phyloP scores from a whole-genome alignment of 257 asterid genomes.

The Knoxia roxburghii region DNA sequence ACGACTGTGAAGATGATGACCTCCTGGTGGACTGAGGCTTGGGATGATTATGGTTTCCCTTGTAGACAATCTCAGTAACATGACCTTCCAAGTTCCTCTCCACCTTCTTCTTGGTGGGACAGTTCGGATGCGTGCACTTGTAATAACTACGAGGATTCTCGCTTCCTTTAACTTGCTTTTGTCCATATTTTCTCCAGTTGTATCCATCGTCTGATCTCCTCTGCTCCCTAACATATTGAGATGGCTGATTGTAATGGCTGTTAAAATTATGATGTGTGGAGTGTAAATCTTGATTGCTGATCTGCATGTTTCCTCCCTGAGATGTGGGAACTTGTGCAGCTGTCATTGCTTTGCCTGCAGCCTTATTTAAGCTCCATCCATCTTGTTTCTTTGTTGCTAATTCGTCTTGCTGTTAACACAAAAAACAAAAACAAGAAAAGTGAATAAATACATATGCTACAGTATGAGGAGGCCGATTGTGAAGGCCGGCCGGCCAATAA shows the following conservation, averaged over 20 bases:
- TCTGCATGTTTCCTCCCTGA: conserved; percentile 32
- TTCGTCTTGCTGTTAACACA: conserved; percentile 44
- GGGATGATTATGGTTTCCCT: conserved; percentile 86
- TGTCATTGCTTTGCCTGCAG: conserved; percentile 17
- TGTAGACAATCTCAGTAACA: conserved; percentile 79
- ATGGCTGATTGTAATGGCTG: conserved; percentile 31
- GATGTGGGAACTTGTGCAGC: conserved; percentile 27
- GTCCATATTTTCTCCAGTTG: conserved; percentile 87
- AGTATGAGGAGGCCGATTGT: no score
- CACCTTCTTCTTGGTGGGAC: conserved; percentile 91
- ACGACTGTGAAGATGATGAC: conserved; percentile 57
- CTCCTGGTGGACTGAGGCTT: conserved; percentile 77
- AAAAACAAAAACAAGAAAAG: background rate
- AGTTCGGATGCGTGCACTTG: conserved; percentile 71
- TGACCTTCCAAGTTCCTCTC: conserved; percentile 75
- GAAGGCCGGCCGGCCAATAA: no score
- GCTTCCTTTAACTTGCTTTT: conserved; percentile 80
- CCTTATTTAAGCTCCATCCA: conserved; percentile 22
- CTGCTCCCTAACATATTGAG: conserved; percentile 59
- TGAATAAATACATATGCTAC: no score
- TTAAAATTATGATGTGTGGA: background rate
- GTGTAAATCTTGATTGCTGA: conserved; percentile 18
- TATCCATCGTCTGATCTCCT: conserved; percentile 80
- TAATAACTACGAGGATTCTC: conserved; percentile 84
- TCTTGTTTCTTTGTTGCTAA: conserved; percentile 31